These are phyloP conservation scores for Keithomyces neogunnii DNA, from an alignment of 2,329 filamentous ascomycete genomes.

Conservation along the genomic window DNA sequence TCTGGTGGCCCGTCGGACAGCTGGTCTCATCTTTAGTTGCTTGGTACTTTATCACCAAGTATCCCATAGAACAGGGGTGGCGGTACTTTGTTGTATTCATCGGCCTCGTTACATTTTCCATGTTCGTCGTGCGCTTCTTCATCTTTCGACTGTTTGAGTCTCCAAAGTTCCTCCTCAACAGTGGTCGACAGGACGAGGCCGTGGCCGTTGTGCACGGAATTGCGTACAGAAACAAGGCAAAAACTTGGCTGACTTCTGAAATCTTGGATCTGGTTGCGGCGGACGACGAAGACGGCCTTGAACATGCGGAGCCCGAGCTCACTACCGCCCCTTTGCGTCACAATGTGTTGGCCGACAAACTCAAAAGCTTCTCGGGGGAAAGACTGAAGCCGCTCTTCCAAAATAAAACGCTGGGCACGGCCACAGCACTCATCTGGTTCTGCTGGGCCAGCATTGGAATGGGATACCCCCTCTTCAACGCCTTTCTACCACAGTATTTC, in stretches of 20 bases:
- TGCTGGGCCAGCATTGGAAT: constrained; percentile 78
- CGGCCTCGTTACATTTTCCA: constrained; percentile 62
- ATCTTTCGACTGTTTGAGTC: constrained; percentile 78
- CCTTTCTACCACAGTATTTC: constrained; percentile 82
- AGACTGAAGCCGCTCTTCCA: constrained; percentile 60
- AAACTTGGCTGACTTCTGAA: constrained; percentile 70
- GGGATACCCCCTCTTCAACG: constrained; percentile 83
- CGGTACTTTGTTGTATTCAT: constrained; percentile 64
- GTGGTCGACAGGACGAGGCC: constrained; percentile 69
- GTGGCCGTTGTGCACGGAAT: constrained; percentile 74
- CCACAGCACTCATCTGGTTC: constrained; percentile 60
- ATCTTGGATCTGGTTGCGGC: constrained; percentile 49
- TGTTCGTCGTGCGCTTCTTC: constrained; percentile 74
- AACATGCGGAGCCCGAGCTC: constrained; percentile 8
- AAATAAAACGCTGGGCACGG: constrained; percentile 40
- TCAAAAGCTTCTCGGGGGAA: constrained; percentile 58
- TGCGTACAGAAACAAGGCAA: constrained; percentile 59
- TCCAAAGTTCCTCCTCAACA: constrained; percentile 71
- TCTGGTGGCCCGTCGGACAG: constrained; percentile 83
- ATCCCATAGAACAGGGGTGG: constrained; percentile 65
- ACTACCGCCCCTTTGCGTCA: constrained; percentile 15
- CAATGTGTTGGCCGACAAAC: constrained; percentile 45
- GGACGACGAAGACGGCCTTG: constrained; percentile 27
- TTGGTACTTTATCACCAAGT: constrained; percentile 68
- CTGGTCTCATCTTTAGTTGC: constrained; percentile 63